Conservation (phyloP, 2,329 filamentous ascomycete genomes). For the Epichloe sibirici region DNA sequence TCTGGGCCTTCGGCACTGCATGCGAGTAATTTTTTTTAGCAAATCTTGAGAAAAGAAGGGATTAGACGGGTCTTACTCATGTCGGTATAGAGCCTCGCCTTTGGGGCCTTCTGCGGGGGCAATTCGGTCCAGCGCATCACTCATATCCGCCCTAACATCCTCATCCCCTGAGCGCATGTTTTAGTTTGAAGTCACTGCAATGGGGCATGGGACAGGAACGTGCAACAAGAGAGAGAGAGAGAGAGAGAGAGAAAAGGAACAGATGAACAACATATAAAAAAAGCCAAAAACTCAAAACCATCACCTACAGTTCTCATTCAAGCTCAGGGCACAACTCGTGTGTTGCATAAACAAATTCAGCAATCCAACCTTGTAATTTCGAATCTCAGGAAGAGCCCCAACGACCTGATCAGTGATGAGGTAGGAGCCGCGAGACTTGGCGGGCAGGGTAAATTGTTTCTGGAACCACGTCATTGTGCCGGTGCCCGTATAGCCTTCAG, state of each 20-base stretch:
- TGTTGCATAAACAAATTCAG: conserved; percentile 91
- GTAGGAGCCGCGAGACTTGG: conserved; percentile 71
- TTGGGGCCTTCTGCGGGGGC: conserved; percentile 65
- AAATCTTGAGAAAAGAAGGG: background rate
- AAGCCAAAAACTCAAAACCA: background rate
- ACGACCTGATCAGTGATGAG: conserved; percentile 72
- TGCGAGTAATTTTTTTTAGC: background rate
- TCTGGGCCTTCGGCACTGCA: conserved; percentile 68
- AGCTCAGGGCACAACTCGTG: conserved; percentile 75
- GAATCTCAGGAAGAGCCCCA: conserved; percentile 64
- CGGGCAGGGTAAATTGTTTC: conserved; percentile 69
- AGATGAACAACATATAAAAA: background rate
- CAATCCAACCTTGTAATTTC: conserved; percentile 71
- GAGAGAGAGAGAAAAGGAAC: background rate
- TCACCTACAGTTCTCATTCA: conserved; percentile 74
- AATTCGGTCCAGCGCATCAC: conserved; percentile 80
- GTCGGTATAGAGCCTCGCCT: conserved; percentile 65
- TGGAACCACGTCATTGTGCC: conserved; percentile 64
- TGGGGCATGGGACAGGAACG: background rate
- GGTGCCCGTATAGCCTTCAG: conserved; percentile 18
- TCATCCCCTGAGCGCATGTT: conserved; percentile 39
- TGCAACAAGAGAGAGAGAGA: background rate
- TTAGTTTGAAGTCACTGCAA: background rate
- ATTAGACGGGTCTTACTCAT: conserved; percentile 30
- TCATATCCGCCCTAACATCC: conserved; percentile 89